Percentiles rank a stretch among this genome's conserved stretches.
Conservation (phyloP, 1,139 yeast genomes). For the Diutina scorzettiae region DNA sequence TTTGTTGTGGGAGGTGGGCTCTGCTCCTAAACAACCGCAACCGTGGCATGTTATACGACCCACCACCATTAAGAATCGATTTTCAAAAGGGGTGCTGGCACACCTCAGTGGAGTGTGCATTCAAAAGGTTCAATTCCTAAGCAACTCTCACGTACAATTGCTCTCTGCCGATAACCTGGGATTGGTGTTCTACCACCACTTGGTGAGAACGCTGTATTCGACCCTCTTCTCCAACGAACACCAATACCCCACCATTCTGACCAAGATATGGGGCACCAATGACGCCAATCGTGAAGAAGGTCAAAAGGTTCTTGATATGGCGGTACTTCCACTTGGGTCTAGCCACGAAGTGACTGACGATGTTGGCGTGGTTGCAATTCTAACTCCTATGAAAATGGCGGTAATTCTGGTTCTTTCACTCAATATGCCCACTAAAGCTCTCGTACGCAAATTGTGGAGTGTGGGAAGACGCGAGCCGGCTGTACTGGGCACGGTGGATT, state of each 20-base stretch:
- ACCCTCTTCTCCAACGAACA: not conserved
- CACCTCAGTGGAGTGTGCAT: constrained; percentile 29
- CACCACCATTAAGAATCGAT: constrained; percentile 17
- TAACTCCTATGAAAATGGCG: constrained; percentile 39
- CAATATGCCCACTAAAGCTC: constrained; percentile 17
- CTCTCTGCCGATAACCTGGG: constrained; percentile 54
- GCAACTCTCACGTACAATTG: constrained; percentile 43
- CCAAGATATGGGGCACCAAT: constrained; percentile 41
- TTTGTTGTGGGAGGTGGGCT: constrained; percentile 19
- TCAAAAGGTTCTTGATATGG: constrained; percentile 15
- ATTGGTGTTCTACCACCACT: constrained; percentile 43
- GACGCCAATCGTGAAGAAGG: constrained; percentile 18
- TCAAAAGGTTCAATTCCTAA: constrained; percentile 40
- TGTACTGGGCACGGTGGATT: constrained; percentile 30
- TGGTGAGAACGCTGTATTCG: constrained; percentile 34
- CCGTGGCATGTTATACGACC: constrained; percentile 21
- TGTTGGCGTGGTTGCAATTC: constrained; percentile 48
- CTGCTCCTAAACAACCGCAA: constrained; percentile 6
- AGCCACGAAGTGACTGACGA: constrained; percentile 39
- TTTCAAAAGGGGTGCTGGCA: constrained; percentile 29
- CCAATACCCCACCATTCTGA: constrained; percentile 18
- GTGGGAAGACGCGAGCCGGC: constrained; percentile 23
- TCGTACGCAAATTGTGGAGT: constrained; percentile 16
- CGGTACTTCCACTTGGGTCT: constrained; percentile 43
- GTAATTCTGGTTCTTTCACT: constrained; percentile 47